A percentile compares a stretch with the other conserved stretches of the same genome.
phyloP scores from a whole-genome alignment of 345 rosid species.

The Eucalyptus albens region DNA sequence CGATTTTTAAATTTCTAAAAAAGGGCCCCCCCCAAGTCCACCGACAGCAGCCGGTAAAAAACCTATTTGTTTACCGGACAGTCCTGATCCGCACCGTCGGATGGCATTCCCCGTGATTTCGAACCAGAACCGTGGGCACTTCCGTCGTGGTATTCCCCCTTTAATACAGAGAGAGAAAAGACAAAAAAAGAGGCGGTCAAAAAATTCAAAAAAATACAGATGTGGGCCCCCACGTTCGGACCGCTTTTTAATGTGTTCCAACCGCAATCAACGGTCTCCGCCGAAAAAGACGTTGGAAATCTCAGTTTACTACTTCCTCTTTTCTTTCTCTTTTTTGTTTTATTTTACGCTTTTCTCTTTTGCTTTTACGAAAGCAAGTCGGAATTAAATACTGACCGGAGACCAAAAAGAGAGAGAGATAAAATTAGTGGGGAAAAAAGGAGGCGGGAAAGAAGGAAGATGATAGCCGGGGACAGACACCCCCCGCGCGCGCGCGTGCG shows the following conservation, averaged over 20 bases:
- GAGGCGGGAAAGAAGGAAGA: neutral
- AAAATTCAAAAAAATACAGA: neutral
- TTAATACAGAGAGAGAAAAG: neutral
- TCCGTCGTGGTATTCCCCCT: neutral
- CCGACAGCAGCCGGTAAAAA: slow-evolving; percentile 30
- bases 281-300: slow-evolving; percentile 15
- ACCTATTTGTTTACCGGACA: neutral
- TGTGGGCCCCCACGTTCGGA: slow-evolving; percentile 27
- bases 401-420: neutral
- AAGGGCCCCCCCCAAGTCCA: neutral
- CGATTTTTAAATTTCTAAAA: neutral
- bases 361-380: neutral
- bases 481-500: neutral
- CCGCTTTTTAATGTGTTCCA: slow-evolving; percentile 43
- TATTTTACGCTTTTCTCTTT: neutral
- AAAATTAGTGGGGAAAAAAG: neutral
- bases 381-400: neutral
- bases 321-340: neutral
- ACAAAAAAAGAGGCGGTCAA: slow-evolving; percentile 35
- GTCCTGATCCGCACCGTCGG: neutral
- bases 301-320: neutral
- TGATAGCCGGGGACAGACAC: neutral
- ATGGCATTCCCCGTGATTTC: neutral
- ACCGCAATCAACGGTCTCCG: slow-evolving; percentile 97
- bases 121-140: neutral